Conservation (phyloP, 1,284 basidiomycete genomes). For the Pholiota adiposa region DNA sequence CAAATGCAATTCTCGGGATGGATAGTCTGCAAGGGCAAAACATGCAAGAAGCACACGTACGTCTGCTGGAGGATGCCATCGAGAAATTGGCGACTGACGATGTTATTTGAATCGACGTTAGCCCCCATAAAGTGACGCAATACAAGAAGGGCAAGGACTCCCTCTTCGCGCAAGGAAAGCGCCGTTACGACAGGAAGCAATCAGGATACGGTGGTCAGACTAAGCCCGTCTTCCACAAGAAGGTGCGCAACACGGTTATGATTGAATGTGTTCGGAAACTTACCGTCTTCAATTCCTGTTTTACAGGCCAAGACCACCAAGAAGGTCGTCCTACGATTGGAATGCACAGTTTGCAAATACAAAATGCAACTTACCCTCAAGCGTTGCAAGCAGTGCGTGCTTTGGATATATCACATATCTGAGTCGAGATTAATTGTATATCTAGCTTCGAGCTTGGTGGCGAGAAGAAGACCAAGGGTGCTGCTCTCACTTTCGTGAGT, state of each 20-base stretch:
- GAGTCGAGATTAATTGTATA: neutral
- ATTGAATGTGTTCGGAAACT: neutral
- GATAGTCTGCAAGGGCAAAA: conserved; percentile 96
- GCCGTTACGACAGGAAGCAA: conserved; percentile 99
- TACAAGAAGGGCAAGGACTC: conserved; percentile 99
- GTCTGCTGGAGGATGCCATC: neutral
- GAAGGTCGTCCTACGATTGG: conserved; percentile 98
- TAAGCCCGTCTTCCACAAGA: conserved; percentile 99
- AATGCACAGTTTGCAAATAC: conserved; percentile 99
- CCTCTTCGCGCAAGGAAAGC: conserved; percentile 97
- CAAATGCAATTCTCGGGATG: neutral
- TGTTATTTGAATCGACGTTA: conserved; percentile 31
- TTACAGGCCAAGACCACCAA: conserved; percentile 92
- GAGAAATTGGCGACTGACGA: neutral
- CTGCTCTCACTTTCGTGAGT: conserved; percentile 90
- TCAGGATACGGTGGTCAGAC: conserved; percentile 99
- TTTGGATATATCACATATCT: neutral
- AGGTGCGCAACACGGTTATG: conserved; percentile 53
- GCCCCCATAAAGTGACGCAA: conserved; percentile 95
- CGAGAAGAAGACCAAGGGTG: conserved; percentile 99
- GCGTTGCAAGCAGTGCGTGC: conserved; percentile 96
- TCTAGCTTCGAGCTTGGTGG: conserved; percentile 97
- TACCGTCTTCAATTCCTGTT: neutral
- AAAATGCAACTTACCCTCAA: conserved; percentile 96
- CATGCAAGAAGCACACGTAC: conserved; percentile 98